phyloP scores from a whole-genome alignment of 345 rosid species.

The Eucalyptus urophylla region DNA sequence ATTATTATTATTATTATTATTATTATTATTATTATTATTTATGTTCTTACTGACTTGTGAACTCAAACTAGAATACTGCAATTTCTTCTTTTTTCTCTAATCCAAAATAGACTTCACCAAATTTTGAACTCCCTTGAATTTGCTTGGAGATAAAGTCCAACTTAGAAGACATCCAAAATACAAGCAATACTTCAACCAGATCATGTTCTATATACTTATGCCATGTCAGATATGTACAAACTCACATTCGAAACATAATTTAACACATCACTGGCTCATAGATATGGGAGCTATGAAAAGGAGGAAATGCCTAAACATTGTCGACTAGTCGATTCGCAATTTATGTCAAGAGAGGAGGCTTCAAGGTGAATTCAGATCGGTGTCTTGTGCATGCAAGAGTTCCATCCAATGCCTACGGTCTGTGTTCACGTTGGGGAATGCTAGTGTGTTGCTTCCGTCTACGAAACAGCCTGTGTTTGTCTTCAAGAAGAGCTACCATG shows the following conservation, averaged over 20 bases:
- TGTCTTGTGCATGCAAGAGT: not conserved
- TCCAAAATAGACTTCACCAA: not conserved
- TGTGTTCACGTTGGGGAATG: not conserved
- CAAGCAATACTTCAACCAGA: not conserved
- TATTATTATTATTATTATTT: too few relatives aligned
- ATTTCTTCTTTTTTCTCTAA: not conserved
- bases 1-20: too few relatives aligned
- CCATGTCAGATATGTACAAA: accelerated
- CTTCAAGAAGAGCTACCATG: not conserved
- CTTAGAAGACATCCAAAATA: not conserved
- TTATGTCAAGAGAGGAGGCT: not conserved
- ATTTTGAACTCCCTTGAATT: not conserved
- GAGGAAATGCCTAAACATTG: not conserved
- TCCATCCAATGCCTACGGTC: not conserved
- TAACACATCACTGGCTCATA: not conserved
- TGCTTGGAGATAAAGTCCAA: not conserved
- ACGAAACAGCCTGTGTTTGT: not conserved
- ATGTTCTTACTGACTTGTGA: not conserved
- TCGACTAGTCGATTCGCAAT: not conserved
- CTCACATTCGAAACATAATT: not conserved
- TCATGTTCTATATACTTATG: not conserved
- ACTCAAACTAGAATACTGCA: not conserved
- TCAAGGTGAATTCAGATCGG: not conserved
- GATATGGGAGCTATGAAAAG: not conserved
- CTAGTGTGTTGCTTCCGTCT: not conserved